Percentiles rank a stretch among this genome's conserved stretches.
phyloP scores from a whole-genome alignment of 257 asterid genomes.

The Nicotiana undulata region DNA sequence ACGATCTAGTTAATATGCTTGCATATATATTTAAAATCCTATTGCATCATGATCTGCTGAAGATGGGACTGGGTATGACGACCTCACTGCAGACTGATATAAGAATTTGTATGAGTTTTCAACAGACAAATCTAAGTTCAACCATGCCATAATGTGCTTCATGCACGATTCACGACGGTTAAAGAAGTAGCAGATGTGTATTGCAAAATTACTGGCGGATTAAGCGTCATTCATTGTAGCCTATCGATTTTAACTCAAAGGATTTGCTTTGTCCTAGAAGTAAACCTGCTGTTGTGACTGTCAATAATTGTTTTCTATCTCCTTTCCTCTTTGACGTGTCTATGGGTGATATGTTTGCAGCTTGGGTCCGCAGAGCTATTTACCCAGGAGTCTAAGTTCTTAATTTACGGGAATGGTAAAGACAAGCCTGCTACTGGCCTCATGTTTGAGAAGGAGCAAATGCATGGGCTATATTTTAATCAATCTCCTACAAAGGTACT shows the following conservation, averaged over 20 bases:
- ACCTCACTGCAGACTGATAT: neutral
- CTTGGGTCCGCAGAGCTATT: constrained; percentile 87
- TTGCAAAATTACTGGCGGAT: neutral
- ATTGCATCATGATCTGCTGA: no score
- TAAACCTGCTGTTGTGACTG: neutral
- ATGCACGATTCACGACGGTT: neutral
- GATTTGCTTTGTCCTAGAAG: neutral
- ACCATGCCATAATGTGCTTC: neutral
- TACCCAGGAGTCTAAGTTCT: constrained; percentile 62
- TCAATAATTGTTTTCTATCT: neutral
- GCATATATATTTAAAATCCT: neutral
- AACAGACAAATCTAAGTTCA: neutral
- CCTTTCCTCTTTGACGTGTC: constrained; percentile 5
- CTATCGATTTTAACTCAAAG: neutral
- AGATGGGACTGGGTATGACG: no score
- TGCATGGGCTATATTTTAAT: constrained; percentile 86
- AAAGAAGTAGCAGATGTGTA: neutral
- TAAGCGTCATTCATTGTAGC: neutral
- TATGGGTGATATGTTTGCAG: constrained; percentile 37
- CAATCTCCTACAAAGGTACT: constrained; percentile 87
- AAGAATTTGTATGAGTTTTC: neutral
- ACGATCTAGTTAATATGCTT: neutral
- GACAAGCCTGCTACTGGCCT: constrained; percentile 93
- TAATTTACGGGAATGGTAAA: constrained; percentile 67
- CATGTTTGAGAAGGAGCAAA: constrained; percentile 84